These are phyloP conservation scores for Pyricularia sp. DNA, from an alignment of 2,329 filamentous ascomycete species.

Conservation along the genomic window DNA sequence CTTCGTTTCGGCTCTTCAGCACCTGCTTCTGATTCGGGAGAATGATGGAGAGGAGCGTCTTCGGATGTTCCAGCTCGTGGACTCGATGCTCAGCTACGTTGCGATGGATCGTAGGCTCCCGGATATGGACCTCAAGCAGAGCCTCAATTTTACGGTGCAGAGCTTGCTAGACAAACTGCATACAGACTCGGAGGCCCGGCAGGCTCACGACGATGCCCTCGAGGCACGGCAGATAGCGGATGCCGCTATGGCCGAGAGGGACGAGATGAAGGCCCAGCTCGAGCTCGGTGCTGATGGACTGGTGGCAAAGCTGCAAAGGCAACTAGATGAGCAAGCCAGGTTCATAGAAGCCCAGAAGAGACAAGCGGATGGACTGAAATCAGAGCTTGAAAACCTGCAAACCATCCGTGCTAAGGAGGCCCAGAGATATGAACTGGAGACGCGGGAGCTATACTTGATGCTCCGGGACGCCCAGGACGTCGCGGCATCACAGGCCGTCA, in stretches of 20 bases:
- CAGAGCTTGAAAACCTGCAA: conserved; percentile 80
- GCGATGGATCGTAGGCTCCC: conserved; percentile 94
- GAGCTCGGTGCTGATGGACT: conserved; percentile 89
- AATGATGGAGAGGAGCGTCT: conserved; percentile 87
- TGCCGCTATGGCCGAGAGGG: conserved; percentile 88
- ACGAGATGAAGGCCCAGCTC: conserved; percentile 84
- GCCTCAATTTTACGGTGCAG: conserved; percentile 94
- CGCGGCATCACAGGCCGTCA: conserved; percentile 71
- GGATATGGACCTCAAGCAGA: conserved; percentile 97
- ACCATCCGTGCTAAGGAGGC: conserved; percentile 80
- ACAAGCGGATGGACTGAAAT: conserved; percentile 80
- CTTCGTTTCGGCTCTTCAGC: conserved; percentile 90
- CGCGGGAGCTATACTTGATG: conserved; percentile 95
- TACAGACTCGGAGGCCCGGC: conserved; percentile 88
- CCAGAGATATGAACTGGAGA: conserved; percentile 92
- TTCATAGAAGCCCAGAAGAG: conserved; percentile 84
- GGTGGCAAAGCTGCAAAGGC: conserved; percentile 84
- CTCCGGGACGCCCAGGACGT: conserved; percentile 94
- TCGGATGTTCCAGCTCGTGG: conserved; percentile 94
- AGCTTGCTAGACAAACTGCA: conserved; percentile 91
- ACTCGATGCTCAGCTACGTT: conserved; percentile 98
- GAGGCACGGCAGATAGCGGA: conserved; percentile 90
- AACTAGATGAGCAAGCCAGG: conserved; percentile 84
- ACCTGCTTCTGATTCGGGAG: conserved; percentile 84
- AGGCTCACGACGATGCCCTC: conserved; percentile 82